phyloP scores from a whole-genome alignment of 108 stramenopile genomes.

The Epipyxis sp. region DNA sequence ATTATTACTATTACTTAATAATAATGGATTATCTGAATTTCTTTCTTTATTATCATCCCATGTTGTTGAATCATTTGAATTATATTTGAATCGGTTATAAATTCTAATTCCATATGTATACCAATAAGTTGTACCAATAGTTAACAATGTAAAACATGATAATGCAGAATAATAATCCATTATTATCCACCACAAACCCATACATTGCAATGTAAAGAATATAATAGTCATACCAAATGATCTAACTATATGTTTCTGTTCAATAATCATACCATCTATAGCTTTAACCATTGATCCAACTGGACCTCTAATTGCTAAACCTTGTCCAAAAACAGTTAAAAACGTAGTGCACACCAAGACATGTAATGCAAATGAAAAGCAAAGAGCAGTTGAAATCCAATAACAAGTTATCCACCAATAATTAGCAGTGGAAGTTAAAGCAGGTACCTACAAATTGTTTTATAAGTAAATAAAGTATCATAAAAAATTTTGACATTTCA shows the following conservation, averaged over 20 bases:
- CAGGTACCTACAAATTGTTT: too few species aligned
- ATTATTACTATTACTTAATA: too few species aligned
- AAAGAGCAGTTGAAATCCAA: background rate
- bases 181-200: conserved; percentile 8
- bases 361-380: background rate
- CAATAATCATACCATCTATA: conserved; percentile 24
- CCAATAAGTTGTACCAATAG: background rate
- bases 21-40: too few species aligned
- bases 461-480: too few species aligned
- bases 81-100: background rate
- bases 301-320: conserved; percentile 20
- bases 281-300: conserved; percentile 20
- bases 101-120: too few species aligned
- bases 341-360: background rate
- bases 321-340: background rate
- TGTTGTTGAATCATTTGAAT: too few species aligned
- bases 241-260: background rate
- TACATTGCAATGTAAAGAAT: background rate
- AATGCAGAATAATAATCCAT: background rate
- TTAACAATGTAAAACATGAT: background rate
- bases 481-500: too few species aligned
- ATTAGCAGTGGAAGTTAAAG: too few species aligned
- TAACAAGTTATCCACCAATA: background rate
- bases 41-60: too few species aligned
- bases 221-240: conserved; percentile 5